Base-by-base conservation (phyloP, 306 rosid species). In the Gleditsia sinensis region DNA sequence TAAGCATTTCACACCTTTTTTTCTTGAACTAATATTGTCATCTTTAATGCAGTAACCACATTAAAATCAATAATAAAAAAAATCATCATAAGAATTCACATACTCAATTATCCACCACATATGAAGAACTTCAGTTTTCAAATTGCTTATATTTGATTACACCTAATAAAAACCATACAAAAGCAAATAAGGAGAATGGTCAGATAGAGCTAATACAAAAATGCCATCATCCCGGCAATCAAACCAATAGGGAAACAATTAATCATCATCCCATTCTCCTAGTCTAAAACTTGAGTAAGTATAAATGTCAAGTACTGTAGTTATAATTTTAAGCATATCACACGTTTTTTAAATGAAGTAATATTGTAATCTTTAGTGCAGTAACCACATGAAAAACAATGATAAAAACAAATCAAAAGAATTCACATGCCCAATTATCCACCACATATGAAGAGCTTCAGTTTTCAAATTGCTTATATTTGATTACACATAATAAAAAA, bases 171-270 rank as follows among this genome's bases (percentile, higher is more conserved):
- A 28, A 1, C 3, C 6, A 6, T 42, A 1, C 9, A 55, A 20
- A 13, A 11, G 14, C n/a, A 58, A 69, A 8, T 8, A 12, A 49
- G 67, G 62, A 76, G 85, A 76, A 76, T 72, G 82, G 66, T 81
- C 85, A 81, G 82, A 81, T 76, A 76, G 82, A 76, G 85, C 85
- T 76, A 76, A 81, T 81, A 71, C 79, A 64, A 0, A 56, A 8
- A n/a, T 20, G 78, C 81, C 84, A 81, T 76, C 81, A 81, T 81
- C 5, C 45, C 36, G 78, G 81, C 81, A 71, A 81, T 76, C 81
- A 81, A 75, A 69, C 77, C 80, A n/a, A n/a, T n/a, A n/a, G n/a
- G n/a, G n/a, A n/a, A n/a, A n/a, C n/a, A n/a, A n/a, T n/a, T n/a
- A n/a, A 64, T 76, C 85, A 55, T 81, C 81, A 81, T 65, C 21